phyloP scores from a whole-genome alignment of 805 yeast genomes.

The Yamadazyma tumulicola region DNA sequence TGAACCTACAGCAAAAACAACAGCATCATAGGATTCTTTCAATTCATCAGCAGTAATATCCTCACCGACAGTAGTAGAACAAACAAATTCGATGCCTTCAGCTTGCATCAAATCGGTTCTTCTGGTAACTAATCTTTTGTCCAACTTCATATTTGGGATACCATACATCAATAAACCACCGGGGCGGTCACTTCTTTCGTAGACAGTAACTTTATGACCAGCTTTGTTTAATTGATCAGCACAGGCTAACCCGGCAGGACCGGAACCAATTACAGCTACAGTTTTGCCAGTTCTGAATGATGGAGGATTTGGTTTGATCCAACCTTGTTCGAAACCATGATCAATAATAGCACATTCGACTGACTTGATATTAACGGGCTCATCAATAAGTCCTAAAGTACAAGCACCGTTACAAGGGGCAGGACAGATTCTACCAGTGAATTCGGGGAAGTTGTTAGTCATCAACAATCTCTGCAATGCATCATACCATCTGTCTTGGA shows the following conservation, averaged over 20 bases:
- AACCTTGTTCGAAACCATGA: conserved; percentile 92
- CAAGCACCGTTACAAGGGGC: conserved; percentile 98
- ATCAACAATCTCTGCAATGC: conserved; percentile 87
- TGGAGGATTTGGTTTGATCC: conserved; percentile 89
- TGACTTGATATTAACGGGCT: conserved; percentile 94
- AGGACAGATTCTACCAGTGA: conserved; percentile 97
- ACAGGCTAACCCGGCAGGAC: conserved; percentile 95
- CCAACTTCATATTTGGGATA: conserved; percentile 98
- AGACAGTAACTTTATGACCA: conserved; percentile 88
- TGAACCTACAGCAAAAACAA: conserved; percentile 88
- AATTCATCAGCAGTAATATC: conserved; percentile 72
- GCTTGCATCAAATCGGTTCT: conserved; percentile 87
- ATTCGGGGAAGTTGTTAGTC: conserved; percentile 98
- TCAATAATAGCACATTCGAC: conserved; percentile 96
- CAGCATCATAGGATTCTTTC: conserved; percentile 68
- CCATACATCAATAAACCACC: conserved; percentile 99
- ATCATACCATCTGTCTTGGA: conserved; percentile 90
- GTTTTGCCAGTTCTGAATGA: conserved; percentile 74
- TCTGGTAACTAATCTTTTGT: conserved; percentile 87
- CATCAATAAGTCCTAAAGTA: conserved; percentile 87
- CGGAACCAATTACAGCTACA: conserved; percentile 90
- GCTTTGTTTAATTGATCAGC: conserved; percentile 97
- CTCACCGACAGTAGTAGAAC: conserved; percentile 80
- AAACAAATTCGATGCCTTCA: conserved; percentile 81
- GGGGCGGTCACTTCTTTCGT: conserved; percentile 90